These are phyloP conservation scores for Chaetomiaceae sp. DNA, from an alignment of 2,329 filamentous ascomycete genomes.

Conservation along the genomic window DNA sequence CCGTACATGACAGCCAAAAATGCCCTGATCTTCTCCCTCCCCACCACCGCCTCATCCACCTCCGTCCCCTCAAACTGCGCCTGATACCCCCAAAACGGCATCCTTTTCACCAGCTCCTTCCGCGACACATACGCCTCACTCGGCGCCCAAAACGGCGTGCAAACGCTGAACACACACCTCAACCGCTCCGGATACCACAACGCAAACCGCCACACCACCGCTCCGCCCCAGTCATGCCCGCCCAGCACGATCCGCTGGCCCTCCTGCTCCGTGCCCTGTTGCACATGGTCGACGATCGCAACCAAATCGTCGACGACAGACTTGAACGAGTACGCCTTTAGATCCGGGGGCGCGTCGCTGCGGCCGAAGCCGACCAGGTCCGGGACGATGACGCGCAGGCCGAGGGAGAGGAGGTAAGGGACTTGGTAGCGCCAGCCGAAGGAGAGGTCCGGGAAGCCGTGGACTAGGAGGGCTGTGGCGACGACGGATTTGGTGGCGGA, in stretches of 20 bases:
- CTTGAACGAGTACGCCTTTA: constrained; percentile 66
- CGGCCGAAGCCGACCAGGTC: constrained; percentile 85
- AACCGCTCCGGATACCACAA: constrained; percentile 70
- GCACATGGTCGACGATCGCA: constrained; percentile 58
- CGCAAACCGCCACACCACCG: constrained; percentile 68
- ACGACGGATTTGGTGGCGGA: constrained; percentile 31
- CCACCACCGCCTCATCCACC: constrained; percentile 54
- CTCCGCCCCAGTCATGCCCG: constrained; percentile 91
- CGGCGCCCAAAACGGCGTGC: constrained; percentile 67
- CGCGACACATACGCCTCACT: constrained; percentile 48
- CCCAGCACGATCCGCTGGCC: constrained; percentile 65
- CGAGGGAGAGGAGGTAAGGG: constrained; percentile 65
- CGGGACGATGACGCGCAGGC: constrained; percentile 74
- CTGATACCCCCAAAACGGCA: constrained; percentile 79
- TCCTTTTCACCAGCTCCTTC: constrained; percentile 45
- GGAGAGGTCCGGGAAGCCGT: constrained; percentile 79
- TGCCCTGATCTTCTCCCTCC: constrained; percentile 58
- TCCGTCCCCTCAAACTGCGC: constrained; percentile 69
- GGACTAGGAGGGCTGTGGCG: constrained; percentile 44
- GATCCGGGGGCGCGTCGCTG: constrained; percentile 62
- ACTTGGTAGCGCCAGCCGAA: constrained; percentile 91
- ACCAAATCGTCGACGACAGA: constrained; percentile 70
- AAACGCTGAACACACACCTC: constrained; percentile 71
- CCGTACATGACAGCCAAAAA: constrained; percentile 72
- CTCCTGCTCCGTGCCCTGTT: constrained; percentile 45